A percentile compares a stretch with the other conserved stretches of the same genome.
Evolutionary conservation across 2,329 filamentous ascomycete species (phyloP).

Genomic region (Sporothrix inflata): DNA sequence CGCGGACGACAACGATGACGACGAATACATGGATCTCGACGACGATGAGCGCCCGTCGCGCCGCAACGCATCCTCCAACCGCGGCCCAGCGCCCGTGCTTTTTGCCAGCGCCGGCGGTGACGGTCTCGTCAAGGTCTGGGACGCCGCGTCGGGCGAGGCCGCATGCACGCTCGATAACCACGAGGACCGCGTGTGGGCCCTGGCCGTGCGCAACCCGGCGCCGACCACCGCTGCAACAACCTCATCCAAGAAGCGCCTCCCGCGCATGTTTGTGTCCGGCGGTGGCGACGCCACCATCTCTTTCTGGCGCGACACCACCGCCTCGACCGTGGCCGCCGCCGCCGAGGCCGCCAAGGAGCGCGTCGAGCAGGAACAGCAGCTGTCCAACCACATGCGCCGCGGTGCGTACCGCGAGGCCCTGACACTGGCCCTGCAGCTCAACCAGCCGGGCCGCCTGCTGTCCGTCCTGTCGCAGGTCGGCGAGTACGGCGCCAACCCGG

Average conservation of each 20-base stretch:
- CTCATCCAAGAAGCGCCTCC: not conserved
- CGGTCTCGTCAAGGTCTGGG: slow-evolving; percentile 96
- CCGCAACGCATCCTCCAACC: not conserved
- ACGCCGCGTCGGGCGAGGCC: slow-evolving; percentile 79
- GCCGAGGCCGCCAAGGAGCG: slow-evolving; percentile 75
- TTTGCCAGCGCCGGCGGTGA: slow-evolving; percentile 90
- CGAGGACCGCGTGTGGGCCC: slow-evolving; percentile 91
- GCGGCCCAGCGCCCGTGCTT: slow-evolving; percentile 50
- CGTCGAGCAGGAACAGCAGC: slow-evolving; percentile 87
- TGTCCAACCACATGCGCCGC: slow-evolving; percentile 88
- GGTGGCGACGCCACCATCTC: slow-evolving; percentile 91
- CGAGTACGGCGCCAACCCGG: slow-evolving; percentile 51
- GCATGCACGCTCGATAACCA: slow-evolving; percentile 95
- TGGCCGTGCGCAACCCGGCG: slow-evolving; percentile 68
- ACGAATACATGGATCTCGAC: slow-evolving; percentile 26
- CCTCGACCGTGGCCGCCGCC: slow-evolving; percentile 73
- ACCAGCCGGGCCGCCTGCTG: slow-evolving; percentile 87
- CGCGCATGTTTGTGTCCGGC: slow-evolving; percentile 78
- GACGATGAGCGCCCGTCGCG: not conserved
- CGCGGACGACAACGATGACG: slow-evolving; percentile 60
- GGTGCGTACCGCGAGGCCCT: slow-evolving; percentile 93
- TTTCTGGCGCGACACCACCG: slow-evolving; percentile 93
- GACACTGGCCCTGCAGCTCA: slow-evolving; percentile 85
- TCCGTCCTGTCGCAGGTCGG: slow-evolving; percentile 71
- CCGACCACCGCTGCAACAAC: slow-evolving; percentile 34